Conservation (phyloP, 169 alveolate genomes). For the Plasmodium cynomolgi region DNA sequence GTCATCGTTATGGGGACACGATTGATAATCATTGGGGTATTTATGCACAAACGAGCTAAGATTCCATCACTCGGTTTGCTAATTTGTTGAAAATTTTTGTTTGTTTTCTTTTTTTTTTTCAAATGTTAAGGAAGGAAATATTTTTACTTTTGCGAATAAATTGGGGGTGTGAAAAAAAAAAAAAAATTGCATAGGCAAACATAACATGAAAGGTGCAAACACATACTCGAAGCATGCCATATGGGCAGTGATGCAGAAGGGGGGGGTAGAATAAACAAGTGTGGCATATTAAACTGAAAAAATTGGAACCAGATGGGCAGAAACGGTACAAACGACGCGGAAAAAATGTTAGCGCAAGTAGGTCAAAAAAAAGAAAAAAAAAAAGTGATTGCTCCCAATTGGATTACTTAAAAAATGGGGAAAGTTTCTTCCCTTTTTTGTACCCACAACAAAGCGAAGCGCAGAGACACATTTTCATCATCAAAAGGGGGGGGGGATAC, state of each 20-base stretch:
- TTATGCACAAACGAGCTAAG: not conserved
- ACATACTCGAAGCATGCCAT: not conserved
- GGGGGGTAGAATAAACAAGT: not conserved
- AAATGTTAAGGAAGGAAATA: not conserved
- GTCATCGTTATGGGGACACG: not conserved
- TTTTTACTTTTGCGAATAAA: not conserved
- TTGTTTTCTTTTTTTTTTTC: not conserved
- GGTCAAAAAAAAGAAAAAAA: constrained; percentile 1
- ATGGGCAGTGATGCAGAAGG: not conserved
- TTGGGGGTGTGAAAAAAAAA: not conserved
- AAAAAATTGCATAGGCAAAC: not conserved
- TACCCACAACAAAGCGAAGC: not conserved
- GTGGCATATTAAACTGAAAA: not conserved
- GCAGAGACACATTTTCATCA: not conserved
- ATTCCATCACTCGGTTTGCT: not conserved
- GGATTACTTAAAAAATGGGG: not conserved
- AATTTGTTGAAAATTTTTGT: not conserved
- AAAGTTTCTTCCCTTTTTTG: not conserved
- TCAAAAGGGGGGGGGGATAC: not conserved
- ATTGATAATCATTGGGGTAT: not conserved
- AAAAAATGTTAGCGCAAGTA: not conserved
- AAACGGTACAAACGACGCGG: not conserved
- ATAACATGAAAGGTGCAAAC: not conserved
- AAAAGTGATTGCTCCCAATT: not conserved
- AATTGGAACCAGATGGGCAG: too few species aligned